Conservation (phyloP, 352 stramenopile species). For the Thalassiosira exigua region DNA sequence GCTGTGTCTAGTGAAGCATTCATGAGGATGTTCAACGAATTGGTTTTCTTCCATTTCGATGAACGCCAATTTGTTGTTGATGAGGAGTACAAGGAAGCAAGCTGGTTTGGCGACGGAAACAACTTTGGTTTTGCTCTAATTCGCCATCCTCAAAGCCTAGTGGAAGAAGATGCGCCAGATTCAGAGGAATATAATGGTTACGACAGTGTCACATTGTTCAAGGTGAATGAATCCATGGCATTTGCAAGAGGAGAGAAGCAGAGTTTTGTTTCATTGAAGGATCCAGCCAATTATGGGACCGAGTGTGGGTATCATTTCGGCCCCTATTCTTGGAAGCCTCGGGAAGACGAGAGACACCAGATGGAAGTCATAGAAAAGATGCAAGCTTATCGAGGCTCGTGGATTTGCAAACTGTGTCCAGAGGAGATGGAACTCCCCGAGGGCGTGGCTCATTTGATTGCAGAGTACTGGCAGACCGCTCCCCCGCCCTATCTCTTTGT, state of each 20-base stretch:
- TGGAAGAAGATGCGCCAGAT: neutral
- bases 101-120: constrained; percentile 8
- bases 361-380: constrained; percentile 24
- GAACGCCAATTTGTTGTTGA: neutral
- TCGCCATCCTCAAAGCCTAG: neutral
- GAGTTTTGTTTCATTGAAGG: constrained; percentile 22
- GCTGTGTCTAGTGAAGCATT: too few species aligned
- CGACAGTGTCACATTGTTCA: constrained; percentile 13
- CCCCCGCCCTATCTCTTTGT: constrained; percentile 25
- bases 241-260: constrained; percentile 17
- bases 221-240: constrained; percentile 18
- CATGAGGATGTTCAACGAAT: too few species aligned
- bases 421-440: constrained; percentile 8
- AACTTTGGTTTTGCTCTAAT: constrained; percentile 1
- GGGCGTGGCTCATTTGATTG: constrained; percentile 7
- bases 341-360: constrained; percentile 11
- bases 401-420: constrained; percentile 24
- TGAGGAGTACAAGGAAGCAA: constrained; percentile 10
- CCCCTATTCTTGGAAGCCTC: neutral
- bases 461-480: constrained; percentile 8
- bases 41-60: constrained; percentile 11
- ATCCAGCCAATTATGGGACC: constrained; percentile 20
- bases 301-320: constrained; percentile 5
- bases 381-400: constrained; percentile 18
- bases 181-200: neutral